These are phyloP conservation scores for Nicotiana attenuata DNA, from an alignment of 257 asterid species.

Conservation along the genomic window DNA sequence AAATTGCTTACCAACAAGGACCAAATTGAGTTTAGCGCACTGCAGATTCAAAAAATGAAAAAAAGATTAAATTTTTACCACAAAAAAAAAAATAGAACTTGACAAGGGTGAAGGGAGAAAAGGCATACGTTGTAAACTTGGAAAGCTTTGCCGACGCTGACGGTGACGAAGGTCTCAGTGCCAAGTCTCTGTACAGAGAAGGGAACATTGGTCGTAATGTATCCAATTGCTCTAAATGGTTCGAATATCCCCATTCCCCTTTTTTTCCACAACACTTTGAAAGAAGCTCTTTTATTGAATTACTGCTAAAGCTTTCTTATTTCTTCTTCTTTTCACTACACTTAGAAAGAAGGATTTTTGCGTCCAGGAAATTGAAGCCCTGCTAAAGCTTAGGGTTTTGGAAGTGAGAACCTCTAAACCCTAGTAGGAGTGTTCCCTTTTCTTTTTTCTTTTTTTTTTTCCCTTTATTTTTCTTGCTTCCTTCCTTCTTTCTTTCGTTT, in stretches of 20 bases:
- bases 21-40: constrained; percentile 89
- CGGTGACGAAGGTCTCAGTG: constrained; percentile 89
- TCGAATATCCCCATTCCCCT: constrained; percentile 57
- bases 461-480: too few species aligned
- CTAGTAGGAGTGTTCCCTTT: neutral
- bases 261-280: neutral
- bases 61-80: neutral
- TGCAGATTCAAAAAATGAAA: constrained; percentile 21
- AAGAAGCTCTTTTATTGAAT: neutral
- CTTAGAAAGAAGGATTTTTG: neutral
- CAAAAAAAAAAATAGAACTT: neutral
- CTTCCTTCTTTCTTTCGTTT: too few species aligned
- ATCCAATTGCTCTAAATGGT: constrained; percentile 84
- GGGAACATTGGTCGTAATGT: constrained; percentile 68
- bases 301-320: neutral
- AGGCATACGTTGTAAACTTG: constrained; percentile 68
- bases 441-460: too few species aligned
- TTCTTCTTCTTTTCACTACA: neutral
- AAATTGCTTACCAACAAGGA: constrained; percentile 68
- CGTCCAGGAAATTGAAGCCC: neutral
- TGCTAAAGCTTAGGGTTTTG: neutral
- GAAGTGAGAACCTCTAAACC: neutral
- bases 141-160: constrained; percentile 84
- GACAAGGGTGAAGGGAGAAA: neutral
- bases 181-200: constrained; percentile 84